These are phyloP conservation scores for Trichophyton rubrum DNA, from an alignment of 2,329 filamentous ascomycete species.

Conservation along the genomic window DNA sequence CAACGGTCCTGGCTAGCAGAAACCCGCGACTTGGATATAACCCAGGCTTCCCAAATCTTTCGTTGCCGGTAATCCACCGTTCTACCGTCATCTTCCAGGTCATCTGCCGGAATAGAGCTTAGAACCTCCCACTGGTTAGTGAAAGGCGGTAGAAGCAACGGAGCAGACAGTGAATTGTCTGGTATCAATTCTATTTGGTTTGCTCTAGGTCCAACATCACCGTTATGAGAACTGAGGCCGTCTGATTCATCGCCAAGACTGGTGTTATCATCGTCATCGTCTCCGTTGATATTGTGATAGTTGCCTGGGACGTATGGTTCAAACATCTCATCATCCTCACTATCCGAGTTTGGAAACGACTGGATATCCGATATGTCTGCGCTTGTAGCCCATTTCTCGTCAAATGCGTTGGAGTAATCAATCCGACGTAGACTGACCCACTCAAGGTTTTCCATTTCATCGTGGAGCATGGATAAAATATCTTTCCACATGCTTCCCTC, in stretches of 20 bases:
- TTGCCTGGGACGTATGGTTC: slow-evolving; percentile 8
- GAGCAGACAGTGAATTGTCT: slow-evolving; percentile 12
- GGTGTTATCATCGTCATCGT: slow-evolving; percentile 8
- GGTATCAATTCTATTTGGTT: slow-evolving; percentile 15
- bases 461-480: slow-evolving; percentile 44
- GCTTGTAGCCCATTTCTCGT: slow-evolving; percentile 25
- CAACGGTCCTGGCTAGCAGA: background rate
- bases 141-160: slow-evolving; percentile 9
- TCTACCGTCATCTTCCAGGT: slow-evolving; percentile 27
- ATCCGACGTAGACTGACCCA: slow-evolving; percentile 52
- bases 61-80: slow-evolving; percentile 24
- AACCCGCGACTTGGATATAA: slow-evolving; percentile 18
- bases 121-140: slow-evolving; percentile 18
- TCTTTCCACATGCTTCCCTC: slow-evolving; percentile 50
- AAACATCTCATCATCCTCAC: slow-evolving; percentile 13
- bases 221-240: slow-evolving; percentile 14
- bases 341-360: slow-evolving; percentile 14
- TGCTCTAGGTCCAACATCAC: slow-evolving; percentile 14
- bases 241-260: slow-evolving; percentile 16
- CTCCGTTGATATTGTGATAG: slow-evolving; percentile 2
- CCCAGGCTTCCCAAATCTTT: slow-evolving; percentile 29
- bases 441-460: slow-evolving; percentile 45
- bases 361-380: slow-evolving; percentile 15
- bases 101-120: slow-evolving; percentile 19
- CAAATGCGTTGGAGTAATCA: slow-evolving; percentile 45